These are phyloP conservation scores for Cucurbita pepo DNA, from an alignment of 306 rosid genomes.

Conservation along the genomic window DNA sequence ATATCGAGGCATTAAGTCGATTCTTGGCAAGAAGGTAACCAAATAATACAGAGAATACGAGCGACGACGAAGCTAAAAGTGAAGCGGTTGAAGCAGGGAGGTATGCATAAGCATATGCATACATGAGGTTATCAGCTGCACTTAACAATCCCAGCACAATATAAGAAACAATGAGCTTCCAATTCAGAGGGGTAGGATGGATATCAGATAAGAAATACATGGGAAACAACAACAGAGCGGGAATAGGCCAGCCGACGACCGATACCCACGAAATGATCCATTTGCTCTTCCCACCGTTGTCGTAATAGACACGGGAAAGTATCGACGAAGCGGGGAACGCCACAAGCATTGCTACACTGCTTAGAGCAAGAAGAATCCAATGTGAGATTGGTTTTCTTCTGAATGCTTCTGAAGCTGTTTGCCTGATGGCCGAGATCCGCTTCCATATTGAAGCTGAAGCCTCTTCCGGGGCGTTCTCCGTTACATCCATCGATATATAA, in stretches of 20 bases:
- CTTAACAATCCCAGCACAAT: constrained; percentile 50
- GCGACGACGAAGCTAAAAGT: constrained; percentile 74
- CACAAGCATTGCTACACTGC: constrained; percentile 64
- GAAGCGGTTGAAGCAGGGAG: constrained; percentile 92
- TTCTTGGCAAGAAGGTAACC: constrained; percentile 73
- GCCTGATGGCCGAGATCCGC: constrained; percentile 23
- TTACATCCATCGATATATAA: constrained; percentile 10
- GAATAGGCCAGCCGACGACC: constrained; percentile 87
- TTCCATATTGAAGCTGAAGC: constrained; percentile 23
- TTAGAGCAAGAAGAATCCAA: constrained; percentile 60
- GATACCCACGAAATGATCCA: constrained; percentile 96
- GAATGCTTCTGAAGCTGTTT: constrained; percentile 27
- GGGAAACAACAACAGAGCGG: constrained; percentile 52
- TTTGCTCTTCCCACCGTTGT: constrained; percentile 71
- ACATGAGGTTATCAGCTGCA: constrained; percentile 89
- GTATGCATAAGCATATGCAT: constrained; percentile 89
- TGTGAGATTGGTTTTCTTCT: constrained; percentile 49
- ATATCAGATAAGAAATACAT: constrained; percentile 32
- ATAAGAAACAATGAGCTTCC: constrained; percentile 39
- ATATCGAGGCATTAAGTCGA: constrained; percentile 45
- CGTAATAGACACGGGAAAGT: constrained; percentile 69
- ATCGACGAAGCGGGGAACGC: constrained; percentile 87
- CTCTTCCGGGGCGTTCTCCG: constrained; percentile 29
- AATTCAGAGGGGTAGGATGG: constrained; percentile 42
- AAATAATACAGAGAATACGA: constrained; percentile 58